Evolutionary conservation across 495 filamentous ascomycete species (phyloP).

Genomic region (Xylaria telfairii): DNA sequence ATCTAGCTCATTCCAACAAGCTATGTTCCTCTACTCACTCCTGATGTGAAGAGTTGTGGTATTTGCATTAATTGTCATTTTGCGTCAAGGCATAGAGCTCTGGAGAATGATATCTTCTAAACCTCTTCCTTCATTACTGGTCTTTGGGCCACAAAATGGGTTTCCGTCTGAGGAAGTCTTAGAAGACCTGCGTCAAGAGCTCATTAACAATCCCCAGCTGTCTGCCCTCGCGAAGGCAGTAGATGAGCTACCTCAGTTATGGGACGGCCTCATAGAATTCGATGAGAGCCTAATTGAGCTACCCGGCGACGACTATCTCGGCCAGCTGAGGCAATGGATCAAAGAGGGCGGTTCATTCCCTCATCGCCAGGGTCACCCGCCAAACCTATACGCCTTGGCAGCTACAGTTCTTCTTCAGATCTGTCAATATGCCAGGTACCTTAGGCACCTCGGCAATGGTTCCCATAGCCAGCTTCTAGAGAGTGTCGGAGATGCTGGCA

Average conservation of each 20-base stretch:
- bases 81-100: neutral
- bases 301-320: neutral
- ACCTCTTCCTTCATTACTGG: slow-evolving; percentile 18
- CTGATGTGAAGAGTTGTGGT: slow-evolving; percentile 2
- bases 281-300: neutral
- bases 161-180: slow-evolving; percentile 17
- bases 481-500: slow-evolving; percentile 23
- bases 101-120: neutral
- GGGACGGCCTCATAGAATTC: slow-evolving; percentile 11
- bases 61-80: neutral
- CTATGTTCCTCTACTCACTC: neutral
- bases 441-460: slow-evolving; percentile 1
- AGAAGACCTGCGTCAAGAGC: slow-evolving; percentile 17
- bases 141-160: slow-evolving; percentile 27
- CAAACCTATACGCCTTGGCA: slow-evolving; percentile 6
- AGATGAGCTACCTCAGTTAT: slow-evolving; percentile 23
- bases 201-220: slow-evolving; percentile 12
- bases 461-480: neutral
- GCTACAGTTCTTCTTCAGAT: slow-evolving; percentile 24
- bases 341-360: neutral
- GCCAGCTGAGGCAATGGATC: slow-evolving; percentile 5
- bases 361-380: neutral
- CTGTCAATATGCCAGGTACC: slow-evolving; percentile 22
- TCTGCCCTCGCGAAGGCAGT: slow-evolving; percentile 15
- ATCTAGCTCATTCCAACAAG: neutral